These are phyloP conservation scores for Cladosporium austrohemisphaericum DNA, from an alignment of 2,329 filamentous ascomycete species.

Conservation along the genomic window DNA sequence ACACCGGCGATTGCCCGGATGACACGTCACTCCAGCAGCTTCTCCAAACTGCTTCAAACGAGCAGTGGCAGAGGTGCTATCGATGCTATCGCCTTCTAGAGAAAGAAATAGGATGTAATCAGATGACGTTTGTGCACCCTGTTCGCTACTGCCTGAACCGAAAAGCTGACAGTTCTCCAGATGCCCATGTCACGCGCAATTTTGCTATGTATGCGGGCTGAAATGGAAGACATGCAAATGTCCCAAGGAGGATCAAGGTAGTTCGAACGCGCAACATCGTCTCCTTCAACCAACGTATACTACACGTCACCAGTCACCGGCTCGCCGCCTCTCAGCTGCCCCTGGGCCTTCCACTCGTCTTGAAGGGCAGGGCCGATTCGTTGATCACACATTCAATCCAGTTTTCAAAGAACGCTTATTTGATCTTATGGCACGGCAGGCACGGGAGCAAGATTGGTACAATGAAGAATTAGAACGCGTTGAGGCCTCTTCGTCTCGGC, in stretches of 20 bases:
- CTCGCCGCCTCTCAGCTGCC: too few species aligned
- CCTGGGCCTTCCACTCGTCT: too few species aligned
- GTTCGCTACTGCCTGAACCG: slow-evolving; percentile 19
- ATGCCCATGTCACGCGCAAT: slow-evolving; percentile 27
- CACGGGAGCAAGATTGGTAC: too few species aligned
- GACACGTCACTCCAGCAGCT: slow-evolving; percentile 42
- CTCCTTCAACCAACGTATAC: slow-evolving; percentile 20
- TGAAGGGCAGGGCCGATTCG: too few species aligned
- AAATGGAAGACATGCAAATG: slow-evolving; percentile 30
- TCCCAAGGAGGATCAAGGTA: slow-evolving; percentile 22
- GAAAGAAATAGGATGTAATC: slow-evolving; percentile 49
- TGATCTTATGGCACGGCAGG: too few species aligned
- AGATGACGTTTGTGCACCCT: slow-evolving; percentile 54
- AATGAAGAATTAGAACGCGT: too few species aligned
- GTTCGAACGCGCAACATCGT: slow-evolving; percentile 15
- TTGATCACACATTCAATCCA: too few species aligned
- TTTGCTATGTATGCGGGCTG: slow-evolving; percentile 30
- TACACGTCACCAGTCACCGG: slow-evolving; percentile 13
- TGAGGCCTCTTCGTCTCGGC: too few species aligned
- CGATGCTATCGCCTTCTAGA: slow-evolving; percentile 49
- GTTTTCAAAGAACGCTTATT: too few species aligned
- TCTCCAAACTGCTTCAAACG: slow-evolving; percentile 38
- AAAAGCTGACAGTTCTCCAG: slow-evolving; percentile 16
- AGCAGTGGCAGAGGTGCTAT: slow-evolving; percentile 53
- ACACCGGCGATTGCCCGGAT: slow-evolving; percentile 47